A percentile compares a stretch with the other conserved stretches of the same genome.
These are phyloP conservation scores for Colletotrichum liriopes DNA, from an alignment of 2,329 filamentous ascomycete species.

Conservation along the genomic window DNA sequence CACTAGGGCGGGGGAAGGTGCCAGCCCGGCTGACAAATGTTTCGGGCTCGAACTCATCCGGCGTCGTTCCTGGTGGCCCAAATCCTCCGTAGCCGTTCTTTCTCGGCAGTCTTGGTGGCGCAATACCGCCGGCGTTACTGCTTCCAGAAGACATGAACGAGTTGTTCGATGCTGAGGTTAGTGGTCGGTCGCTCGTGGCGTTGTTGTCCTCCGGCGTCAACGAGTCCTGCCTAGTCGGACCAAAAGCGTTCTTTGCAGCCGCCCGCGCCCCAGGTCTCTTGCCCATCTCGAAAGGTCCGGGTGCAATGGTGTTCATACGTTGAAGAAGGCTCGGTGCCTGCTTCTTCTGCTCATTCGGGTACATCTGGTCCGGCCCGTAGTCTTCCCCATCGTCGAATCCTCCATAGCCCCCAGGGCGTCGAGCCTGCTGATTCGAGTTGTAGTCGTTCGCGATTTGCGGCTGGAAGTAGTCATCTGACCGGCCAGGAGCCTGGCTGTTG, in stretches of 20 bases:
- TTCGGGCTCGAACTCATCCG: constrained; percentile 56
- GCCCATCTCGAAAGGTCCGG: constrained; percentile 75
- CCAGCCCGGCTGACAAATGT: constrained; percentile 63
- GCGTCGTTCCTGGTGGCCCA: constrained; percentile 61
- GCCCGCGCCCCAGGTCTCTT: constrained; percentile 53
- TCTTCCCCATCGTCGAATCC: constrained; percentile 59
- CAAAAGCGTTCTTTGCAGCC: constrained; percentile 53
- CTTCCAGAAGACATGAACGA: constrained; percentile 41
- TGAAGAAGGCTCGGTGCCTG: constrained; percentile 64
- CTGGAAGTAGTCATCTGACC: constrained; percentile 61
- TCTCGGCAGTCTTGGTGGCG: constrained; percentile 58
- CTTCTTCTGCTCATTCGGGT: constrained; percentile 64
- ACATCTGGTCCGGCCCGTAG: constrained; percentile 57
- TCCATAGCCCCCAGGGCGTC: constrained; percentile 66
- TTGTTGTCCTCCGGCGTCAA: constrained; percentile 43
- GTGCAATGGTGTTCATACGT: constrained; percentile 76
- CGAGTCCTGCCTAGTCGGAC: constrained; percentile 48
- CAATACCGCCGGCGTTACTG: constrained; percentile 45
- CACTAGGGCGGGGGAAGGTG: constrained; percentile 65
- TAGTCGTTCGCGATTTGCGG: constrained; percentile 62
- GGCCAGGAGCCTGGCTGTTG: constrained; percentile 60
- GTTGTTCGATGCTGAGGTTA: constrained; percentile 52
- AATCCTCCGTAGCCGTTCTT: constrained; percentile 74
- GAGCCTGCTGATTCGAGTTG: constrained; percentile 56
- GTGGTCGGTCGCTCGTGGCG: constrained; percentile 47